Conservation (phyloP, 2,329 filamentous ascomycete genomes). For the Parafenestella ontariensis region DNA sequence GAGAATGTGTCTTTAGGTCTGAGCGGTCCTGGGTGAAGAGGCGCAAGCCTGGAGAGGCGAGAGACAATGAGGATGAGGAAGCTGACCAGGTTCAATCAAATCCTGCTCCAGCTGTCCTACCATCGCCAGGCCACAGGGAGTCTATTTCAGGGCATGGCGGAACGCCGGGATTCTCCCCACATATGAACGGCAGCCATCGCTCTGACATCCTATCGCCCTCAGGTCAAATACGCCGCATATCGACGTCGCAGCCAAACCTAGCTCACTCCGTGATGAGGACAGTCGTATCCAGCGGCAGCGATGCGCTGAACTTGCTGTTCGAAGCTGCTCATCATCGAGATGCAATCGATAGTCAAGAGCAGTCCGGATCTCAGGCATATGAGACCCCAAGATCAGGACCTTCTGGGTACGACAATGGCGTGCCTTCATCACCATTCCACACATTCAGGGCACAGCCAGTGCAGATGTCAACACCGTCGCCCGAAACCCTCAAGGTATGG, state of each 20-base stretch:
- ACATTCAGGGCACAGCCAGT: conserved; percentile 46
- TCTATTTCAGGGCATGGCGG: conserved; percentile 35
- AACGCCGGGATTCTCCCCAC: conserved; percentile 36
- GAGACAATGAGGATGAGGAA: conserved; percentile 28
- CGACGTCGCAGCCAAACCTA: conserved; percentile 44
- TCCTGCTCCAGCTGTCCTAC: conserved; percentile 14
- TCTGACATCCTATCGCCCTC: conserved; percentile 41
- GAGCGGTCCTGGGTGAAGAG: conserved; percentile 50
- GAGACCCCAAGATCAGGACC: conserved; percentile 45
- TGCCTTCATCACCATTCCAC: conserved; percentile 37
- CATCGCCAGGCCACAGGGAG: conserved; percentile 29
- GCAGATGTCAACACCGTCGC: conserved; percentile 48
- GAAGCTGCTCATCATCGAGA: conserved; percentile 55
- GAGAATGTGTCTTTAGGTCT: conserved; percentile 56
- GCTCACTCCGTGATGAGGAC: conserved; percentile 55
- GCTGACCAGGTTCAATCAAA: conserved; percentile 14
- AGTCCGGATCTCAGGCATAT: conserved; percentile 46
- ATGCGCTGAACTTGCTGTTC: conserved; percentile 61
- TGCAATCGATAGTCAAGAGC: conserved; percentile 43
- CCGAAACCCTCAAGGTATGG: conserved; percentile 56
- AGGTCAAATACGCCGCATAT: conserved; percentile 38
- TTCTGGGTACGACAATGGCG: conserved; percentile 29
- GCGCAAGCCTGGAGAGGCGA: conserved; percentile 41
- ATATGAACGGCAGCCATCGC: conserved; percentile 28
- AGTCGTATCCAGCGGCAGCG: conserved; percentile 62